Evolutionary conservation across 2,329 filamentous ascomycete species (phyloP).

Genomic region (Drechslerella dactyloides): DNA sequence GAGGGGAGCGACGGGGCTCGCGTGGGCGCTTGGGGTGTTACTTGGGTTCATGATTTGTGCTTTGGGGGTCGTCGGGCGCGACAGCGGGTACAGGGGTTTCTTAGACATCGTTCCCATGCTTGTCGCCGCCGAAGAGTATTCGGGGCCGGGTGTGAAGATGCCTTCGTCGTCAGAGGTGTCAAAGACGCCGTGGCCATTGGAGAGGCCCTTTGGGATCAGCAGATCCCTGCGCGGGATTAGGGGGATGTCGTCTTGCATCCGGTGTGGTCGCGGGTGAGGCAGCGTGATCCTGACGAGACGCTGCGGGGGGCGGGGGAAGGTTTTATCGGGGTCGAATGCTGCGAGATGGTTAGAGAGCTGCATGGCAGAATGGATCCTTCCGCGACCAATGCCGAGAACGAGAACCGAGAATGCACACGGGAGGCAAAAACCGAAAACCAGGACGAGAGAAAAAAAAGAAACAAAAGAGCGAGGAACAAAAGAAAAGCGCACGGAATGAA

Average conservation of each 20-base stretch:
- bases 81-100: slow-evolving; percentile 22
- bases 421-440: slow-evolving; percentile 7
- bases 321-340: slow-evolving; percentile 18
- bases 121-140: slow-evolving; percentile 38
- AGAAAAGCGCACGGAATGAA: background rate
- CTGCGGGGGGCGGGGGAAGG: slow-evolving; percentile 3
- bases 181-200: slow-evolving; percentile 23
- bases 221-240: slow-evolving; percentile 38
- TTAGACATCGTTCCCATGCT: slow-evolving; percentile 36
- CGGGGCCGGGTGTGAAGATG: slow-evolving; percentile 48
- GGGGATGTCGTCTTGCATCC: slow-evolving; percentile 46
- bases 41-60: slow-evolving; percentile 18
- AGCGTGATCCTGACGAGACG: slow-evolving; percentile 14
- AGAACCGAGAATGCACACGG: slow-evolving; percentile 19
- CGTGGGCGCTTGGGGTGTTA: slow-evolving; percentile 14
- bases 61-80: slow-evolving; percentile 36
- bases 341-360: slow-evolving; percentile 41
- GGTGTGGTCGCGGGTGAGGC: slow-evolving; percentile 17
- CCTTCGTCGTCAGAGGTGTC: slow-evolving; percentile 49
- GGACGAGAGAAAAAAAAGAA: slow-evolving; percentile 7
- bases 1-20: slow-evolving; percentile 3
- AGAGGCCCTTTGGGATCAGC: slow-evolving; percentile 27
- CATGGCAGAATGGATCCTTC: slow-evolving; percentile 15
- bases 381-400: background rate
- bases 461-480: slow-evolving; percentile 9